A percentile compares a stretch with the other conserved stretches of the same genome.
These are phyloP conservation scores for Pichia sp. DNA, from an alignment of 1,139 yeast species.

Conservation along the genomic window DNA sequence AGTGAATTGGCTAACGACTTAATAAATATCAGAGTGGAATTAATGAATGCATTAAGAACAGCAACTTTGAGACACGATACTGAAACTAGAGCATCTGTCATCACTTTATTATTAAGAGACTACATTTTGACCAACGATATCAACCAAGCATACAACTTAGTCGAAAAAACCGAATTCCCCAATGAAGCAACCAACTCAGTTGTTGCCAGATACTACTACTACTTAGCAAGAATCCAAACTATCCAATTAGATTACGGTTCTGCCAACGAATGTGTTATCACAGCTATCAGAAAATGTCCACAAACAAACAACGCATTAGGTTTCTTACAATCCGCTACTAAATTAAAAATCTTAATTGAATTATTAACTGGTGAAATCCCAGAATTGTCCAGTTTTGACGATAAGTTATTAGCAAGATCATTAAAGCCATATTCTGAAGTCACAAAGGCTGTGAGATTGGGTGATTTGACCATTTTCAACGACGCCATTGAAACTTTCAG, in stretches of 20 bases:
- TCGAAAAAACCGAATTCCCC: conserved; percentile 88
- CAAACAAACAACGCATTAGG: conserved; percentile 85
- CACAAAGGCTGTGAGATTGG: conserved; percentile 88
- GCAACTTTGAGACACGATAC: conserved; percentile 90
- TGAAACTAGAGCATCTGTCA: conserved; percentile 86
- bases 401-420: conserved; percentile 53
- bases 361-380: conserved; percentile 97
- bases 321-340: conserved; percentile 86
- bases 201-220: conserved; percentile 89
- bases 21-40: conserved; percentile 61
- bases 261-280: conserved; percentile 86
- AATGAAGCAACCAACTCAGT: conserved; percentile 82
- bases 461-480: conserved; percentile 83
- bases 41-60: conserved; percentile 76
- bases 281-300: conserved; percentile 97
- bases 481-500: conserved; percentile 70
- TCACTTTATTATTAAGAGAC: conserved; percentile 80
- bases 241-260: conserved; percentile 90
- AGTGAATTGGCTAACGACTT: conserved; percentile 66
- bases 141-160: conserved; percentile 84
- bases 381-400: conserved; percentile 79
- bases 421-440: conserved; percentile 83
- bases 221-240: conserved; percentile 85
- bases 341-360: conserved; percentile 85
- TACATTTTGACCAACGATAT: conserved; percentile 79